A percentile compares a stretch with the other conserved stretches of the same genome.
Conservation (phyloP, 148 eudicot genomes). For the Rhododendron mucronatum region DNA sequence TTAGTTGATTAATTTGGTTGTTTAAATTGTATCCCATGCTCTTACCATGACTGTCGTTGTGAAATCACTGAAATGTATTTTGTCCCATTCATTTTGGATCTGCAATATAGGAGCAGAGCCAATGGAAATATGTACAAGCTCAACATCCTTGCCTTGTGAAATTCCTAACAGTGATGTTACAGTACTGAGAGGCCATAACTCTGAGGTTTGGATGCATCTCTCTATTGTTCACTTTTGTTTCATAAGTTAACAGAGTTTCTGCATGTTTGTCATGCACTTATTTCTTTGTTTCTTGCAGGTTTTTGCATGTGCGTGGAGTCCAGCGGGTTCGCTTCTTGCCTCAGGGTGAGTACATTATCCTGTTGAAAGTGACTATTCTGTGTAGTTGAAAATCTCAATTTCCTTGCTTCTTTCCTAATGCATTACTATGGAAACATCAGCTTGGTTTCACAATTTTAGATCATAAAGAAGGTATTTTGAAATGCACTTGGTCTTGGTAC, state of each 20-base stretch:
- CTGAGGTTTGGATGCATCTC: conserved; percentile 46
- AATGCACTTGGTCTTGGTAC: not conserved
- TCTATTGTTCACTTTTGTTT: not conserved
- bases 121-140: conserved; percentile 42
- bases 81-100: not conserved
- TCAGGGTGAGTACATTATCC: conserved; percentile 46
- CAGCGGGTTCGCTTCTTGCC: conserved; percentile 61
- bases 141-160: conserved; percentile 35
- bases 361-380: not conserved
- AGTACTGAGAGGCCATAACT: conserved; percentile 58
- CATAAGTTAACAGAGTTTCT: not conserved
- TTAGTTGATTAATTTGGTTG: not conserved
- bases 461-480: not conserved
- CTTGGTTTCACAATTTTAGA: not conserved
- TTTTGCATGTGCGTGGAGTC: conserved; percentile 80
- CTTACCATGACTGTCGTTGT: not conserved
- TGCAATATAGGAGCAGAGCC: conserved; percentile 41
- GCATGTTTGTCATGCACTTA: conserved; percentile 4
- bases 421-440: not conserved
- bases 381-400: not conserved
- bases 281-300: conserved; percentile 31
- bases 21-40: not conserved
- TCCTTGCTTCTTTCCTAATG: not conserved
- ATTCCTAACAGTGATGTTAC: conserved; percentile 44
- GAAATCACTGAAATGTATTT: not conserved